phyloP scores from a whole-genome alignment of 2,329 filamentous ascomycete genomes.

The Exophiala oligosperma region DNA sequence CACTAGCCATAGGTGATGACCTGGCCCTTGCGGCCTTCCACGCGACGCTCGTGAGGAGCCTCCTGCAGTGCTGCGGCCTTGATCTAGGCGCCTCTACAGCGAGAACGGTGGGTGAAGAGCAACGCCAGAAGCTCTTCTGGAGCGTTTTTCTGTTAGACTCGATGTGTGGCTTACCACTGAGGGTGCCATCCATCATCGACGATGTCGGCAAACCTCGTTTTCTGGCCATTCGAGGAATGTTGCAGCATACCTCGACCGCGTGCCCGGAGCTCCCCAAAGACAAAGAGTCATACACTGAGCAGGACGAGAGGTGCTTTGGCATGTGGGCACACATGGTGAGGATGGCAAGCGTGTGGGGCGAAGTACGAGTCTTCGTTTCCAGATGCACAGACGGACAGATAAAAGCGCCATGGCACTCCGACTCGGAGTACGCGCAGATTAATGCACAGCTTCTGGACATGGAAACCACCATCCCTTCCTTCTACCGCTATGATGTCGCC shows the following conservation, averaged over 20 bases:
- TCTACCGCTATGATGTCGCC: slow-evolving; percentile 23
- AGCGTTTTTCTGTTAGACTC: slow-evolving; percentile 26
- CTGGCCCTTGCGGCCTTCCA: too few relatives aligned
- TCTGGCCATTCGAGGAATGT: slow-evolving; percentile 1
- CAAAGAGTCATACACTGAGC: neutral
- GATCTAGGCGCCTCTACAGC: too few relatives aligned
- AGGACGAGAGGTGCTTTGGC: slow-evolving; percentile 9
- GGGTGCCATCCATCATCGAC: slow-evolving; percentile 23
- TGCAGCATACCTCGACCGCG: slow-evolving; percentile 17
- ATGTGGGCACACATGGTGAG: slow-evolving; percentile 29
- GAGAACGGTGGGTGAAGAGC: too few relatives aligned
- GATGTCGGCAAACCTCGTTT: slow-evolving; percentile 24
- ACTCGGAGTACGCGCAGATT: slow-evolving; percentile 25
- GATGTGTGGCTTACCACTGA: slow-evolving; percentile 20
- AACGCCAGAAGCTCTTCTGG: slow-evolving; percentile 34
- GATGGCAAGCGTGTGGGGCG: slow-evolving; percentile 24
- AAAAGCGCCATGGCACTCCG: slow-evolving; percentile 23
- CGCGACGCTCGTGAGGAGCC: too few relatives aligned
- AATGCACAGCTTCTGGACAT: slow-evolving; percentile 26
- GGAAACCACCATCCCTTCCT: slow-evolving; percentile 26
- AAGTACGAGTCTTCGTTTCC: slow-evolving; percentile 23
- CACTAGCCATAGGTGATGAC: too few relatives aligned
- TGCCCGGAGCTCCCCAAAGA: slow-evolving; percentile 22
- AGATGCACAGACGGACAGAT: slow-evolving; percentile 18
- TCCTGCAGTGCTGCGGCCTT: too few relatives aligned